A percentile compares a stretch with the other conserved stretches of the same genome.
Evolutionary conservation across 1,284 basidiomycete species (phyloP).

Genomic region (Leccinum fuscescens): DNA sequence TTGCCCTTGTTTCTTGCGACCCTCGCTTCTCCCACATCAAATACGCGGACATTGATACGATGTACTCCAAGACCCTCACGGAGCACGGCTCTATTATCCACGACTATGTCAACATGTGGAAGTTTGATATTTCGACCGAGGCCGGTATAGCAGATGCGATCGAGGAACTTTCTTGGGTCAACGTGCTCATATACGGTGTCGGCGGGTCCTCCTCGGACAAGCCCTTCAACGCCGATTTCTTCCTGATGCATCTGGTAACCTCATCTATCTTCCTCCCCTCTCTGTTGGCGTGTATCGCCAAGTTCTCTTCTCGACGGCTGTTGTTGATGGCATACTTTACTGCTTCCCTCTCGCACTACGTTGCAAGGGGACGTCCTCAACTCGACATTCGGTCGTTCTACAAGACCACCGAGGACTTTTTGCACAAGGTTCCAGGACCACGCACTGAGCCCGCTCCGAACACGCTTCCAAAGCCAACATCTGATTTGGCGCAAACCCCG

Average conservation of each 20-base stretch:
- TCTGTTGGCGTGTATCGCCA: conserved; percentile 29
- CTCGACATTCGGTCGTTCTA: conserved; percentile 40
- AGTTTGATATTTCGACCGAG: conserved; percentile 35
- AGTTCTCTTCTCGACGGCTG: conserved; percentile 31
- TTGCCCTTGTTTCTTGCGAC: conserved; percentile 48
- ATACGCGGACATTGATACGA: conserved; percentile 17
- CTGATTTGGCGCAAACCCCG: conserved; percentile 35
- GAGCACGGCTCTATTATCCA: conserved; percentile 42
- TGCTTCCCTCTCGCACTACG: conserved; percentile 35
- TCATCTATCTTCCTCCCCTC: conserved; percentile 44
- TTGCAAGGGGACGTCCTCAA: conserved; percentile 39
- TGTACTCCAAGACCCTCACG: conserved; percentile 29
- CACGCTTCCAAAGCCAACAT: conserved; percentile 34
- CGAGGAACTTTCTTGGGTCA: conserved; percentile 43
- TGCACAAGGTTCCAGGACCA: conserved; percentile 32
- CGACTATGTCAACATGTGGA: conserved; percentile 51
- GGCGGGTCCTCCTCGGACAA: conserved; percentile 35
- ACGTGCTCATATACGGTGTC: conserved; percentile 41
- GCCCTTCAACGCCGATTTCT: conserved; percentile 44
- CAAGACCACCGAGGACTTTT: conserved; percentile 17
- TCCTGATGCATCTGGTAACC: conserved; percentile 46
- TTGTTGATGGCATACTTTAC: conserved; percentile 42
- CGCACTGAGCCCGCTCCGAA: conserved; percentile 33
- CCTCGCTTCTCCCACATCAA: conserved; percentile 32
- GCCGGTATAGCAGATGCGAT: conserved; percentile 34